Evolutionary conservation across 208 protist genomes (phyloP).

Genomic region (Acanthamoeba polyphaga): DNA sequence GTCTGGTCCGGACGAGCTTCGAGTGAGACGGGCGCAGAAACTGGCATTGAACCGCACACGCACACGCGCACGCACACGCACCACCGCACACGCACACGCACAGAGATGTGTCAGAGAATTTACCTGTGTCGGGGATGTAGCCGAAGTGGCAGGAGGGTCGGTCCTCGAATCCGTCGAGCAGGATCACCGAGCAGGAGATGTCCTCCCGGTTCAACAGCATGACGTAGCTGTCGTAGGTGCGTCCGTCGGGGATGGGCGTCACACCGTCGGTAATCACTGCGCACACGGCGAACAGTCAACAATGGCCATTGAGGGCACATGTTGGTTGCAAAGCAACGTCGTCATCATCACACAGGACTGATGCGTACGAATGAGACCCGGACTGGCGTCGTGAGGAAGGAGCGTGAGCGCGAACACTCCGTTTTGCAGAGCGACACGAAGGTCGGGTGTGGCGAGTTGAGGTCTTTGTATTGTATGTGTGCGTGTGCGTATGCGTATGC

Average conservation of each 20-base stretch:
- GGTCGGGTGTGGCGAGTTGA: conserved; percentile 35
- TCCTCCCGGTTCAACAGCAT: conserved; percentile 73
- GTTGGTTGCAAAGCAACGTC: neutral
- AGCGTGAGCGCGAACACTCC: conserved; percentile 68
- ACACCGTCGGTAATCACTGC: conserved; percentile 69
- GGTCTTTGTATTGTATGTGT: too few species aligned
- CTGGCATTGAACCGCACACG: neutral
- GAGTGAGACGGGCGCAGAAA: neutral
- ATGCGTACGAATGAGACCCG: conserved; percentile 37
- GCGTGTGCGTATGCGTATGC: too few species aligned
- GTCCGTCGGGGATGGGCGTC: conserved; percentile 27
- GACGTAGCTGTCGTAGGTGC: conserved; percentile 73
- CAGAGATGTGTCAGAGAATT: too few species aligned
- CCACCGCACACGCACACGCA: too few species aligned
- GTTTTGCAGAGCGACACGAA: conserved; percentile 66
- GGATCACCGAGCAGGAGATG: conserved; percentile 60
- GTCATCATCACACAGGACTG: neutral
- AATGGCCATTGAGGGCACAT: neutral
- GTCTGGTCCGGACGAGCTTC: neutral
- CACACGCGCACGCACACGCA: too few species aligned
- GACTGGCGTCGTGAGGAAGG: conserved; percentile 40
- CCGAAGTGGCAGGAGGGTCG: conserved; percentile 53
- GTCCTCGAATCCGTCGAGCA: conserved; percentile 45
- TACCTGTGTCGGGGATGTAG: conserved; percentile 71
- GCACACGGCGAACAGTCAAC: neutral